Evolutionary conservation across 768 basidiomycete species (phyloP).

Genomic region (Collybia sp.): DNA sequence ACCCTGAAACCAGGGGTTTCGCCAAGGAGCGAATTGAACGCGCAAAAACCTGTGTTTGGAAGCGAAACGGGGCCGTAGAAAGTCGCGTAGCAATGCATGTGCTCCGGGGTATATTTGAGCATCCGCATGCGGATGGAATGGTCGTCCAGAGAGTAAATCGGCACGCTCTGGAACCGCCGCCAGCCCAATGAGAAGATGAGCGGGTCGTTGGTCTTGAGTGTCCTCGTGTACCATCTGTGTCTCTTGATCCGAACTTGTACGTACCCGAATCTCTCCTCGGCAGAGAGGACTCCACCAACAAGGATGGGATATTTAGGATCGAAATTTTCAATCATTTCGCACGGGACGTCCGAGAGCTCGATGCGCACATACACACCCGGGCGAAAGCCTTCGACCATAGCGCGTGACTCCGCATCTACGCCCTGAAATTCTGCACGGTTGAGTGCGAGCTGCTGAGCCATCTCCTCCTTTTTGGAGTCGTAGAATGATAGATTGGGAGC

Average conservation of each 20-base stretch:
- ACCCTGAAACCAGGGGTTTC: conserved; percentile 78
- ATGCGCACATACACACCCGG: conserved; percentile 93
- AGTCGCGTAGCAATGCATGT: conserved; percentile 99
- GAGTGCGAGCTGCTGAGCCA: conserved; percentile 76
- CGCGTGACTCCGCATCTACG: conserved; percentile 71
- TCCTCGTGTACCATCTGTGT: conserved; percentile 89
- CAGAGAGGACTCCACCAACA: conserved; percentile 83
- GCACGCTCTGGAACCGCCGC: conserved; percentile 93
- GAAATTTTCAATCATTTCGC: conserved; percentile 91
- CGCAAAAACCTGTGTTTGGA: conserved; percentile 96
- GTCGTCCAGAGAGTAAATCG: conserved; percentile 95
- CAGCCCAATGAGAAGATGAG: conserved; percentile 96
- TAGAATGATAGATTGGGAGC: conserved; percentile 82
- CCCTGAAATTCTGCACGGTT: conserved; percentile 84
- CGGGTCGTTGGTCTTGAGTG: conserved; percentile 96
- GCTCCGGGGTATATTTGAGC: conserved; percentile 99
- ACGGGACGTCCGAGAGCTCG: conserved; percentile 79
- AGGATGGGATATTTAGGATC: conserved; percentile 89
- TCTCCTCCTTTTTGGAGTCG: conserved; percentile 86
- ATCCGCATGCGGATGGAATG: conserved; percentile 98
- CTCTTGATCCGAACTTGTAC: conserved; percentile 95
- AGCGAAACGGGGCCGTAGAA: conserved; percentile 92
- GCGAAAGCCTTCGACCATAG: conserved; percentile 84
- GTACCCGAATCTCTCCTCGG: conserved; percentile 91
- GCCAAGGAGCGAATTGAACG: conserved; percentile 82